Percentiles rank a stretch among this genome's conserved stretches.
These are phyloP conservation scores for Cytospora paraplurivora DNA, from an alignment of 2,329 filamentous ascomycete genomes.

Conservation along the genomic window DNA sequence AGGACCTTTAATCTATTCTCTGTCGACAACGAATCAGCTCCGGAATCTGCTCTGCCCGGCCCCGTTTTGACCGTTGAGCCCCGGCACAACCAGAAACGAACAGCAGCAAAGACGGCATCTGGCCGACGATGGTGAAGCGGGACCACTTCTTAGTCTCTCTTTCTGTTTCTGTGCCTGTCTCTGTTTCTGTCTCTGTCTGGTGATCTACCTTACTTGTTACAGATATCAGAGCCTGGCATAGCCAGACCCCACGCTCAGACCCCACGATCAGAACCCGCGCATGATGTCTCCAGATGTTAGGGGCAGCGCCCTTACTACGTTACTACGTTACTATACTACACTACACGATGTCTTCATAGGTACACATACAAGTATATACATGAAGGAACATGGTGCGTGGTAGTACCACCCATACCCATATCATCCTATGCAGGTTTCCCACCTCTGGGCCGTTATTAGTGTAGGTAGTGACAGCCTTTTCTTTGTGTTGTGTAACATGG, in stretches of 20 bases:
- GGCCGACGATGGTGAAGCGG: background rate
- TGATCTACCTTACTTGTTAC: no score
- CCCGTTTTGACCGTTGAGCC: background rate
- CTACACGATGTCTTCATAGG: background rate
- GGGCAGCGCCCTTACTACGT: background rate
- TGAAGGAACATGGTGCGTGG: background rate
- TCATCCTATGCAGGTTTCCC: background rate
- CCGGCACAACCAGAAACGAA: background rate
- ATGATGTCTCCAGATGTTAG: background rate
- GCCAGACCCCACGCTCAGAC: background rate
- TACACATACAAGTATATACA: background rate
- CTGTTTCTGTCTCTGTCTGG: no score
- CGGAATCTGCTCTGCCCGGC: background rate
- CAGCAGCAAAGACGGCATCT: background rate
- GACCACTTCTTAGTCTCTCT: background rate
- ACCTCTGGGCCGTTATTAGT: no score
- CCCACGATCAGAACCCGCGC: no score
- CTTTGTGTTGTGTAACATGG: background rate
- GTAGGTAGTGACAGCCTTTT: background rate
- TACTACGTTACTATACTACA: background rate
- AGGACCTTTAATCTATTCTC: background rate
- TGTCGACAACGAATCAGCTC: background rate
- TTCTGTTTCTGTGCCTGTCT: no score
- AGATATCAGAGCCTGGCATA: no score
- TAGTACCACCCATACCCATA: no score